Evolutionary conservation across 2,329 filamentous ascomycete species (phyloP), one percentile per base, ranked within the genome.

Genomic region (Tolypocladium nubicola): DNA sequence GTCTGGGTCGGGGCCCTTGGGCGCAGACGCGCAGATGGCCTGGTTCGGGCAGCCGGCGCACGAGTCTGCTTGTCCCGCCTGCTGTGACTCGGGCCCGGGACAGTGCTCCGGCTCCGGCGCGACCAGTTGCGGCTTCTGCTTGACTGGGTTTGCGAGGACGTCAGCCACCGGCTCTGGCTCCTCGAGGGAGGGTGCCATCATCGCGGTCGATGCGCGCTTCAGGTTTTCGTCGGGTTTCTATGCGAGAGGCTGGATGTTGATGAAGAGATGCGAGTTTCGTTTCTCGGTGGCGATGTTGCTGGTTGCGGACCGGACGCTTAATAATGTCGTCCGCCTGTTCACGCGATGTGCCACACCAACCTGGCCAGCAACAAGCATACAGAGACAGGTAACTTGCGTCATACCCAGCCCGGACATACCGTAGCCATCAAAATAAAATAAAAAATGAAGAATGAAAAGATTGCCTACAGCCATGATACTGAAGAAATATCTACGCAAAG

Each of bases 41-140:
- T 99, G 92, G 76, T 99, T 99, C 1, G 94, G 94, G 68, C 94
- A 99, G 56, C 92, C 92, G 53, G 87, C 90, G 76, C 94, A 99
- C 49, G 90, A 91, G 73, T 96, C 92, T 55, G 83, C 83, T 59
- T 79, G 79, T 61, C 85, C 85, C 57, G 85, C 85, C 63, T 82
- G 75, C 62, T 90, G 79, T 16, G 88, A 90, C 68, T 93, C 89
- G 4, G 90, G 94, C 0, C 94, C 94, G 3, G 93, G 93, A 68
- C 94, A 99, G 77, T 97, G 92, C 73, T 97, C 91, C 76, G 93
- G 93, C 70, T 97, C 92, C 45, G 94, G 93, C 23, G 94, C 94
- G 61, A 97, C 89, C 56, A 99, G 87, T 61, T 90, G 81, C 1
- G 93, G 91, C 55, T 89, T 86, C 57, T 83, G 78, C 71, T 91